phyloP scores from a whole-genome alignment of 2,329 filamentous ascomycete genomes.

The Ilyonectria destructans region DNA sequence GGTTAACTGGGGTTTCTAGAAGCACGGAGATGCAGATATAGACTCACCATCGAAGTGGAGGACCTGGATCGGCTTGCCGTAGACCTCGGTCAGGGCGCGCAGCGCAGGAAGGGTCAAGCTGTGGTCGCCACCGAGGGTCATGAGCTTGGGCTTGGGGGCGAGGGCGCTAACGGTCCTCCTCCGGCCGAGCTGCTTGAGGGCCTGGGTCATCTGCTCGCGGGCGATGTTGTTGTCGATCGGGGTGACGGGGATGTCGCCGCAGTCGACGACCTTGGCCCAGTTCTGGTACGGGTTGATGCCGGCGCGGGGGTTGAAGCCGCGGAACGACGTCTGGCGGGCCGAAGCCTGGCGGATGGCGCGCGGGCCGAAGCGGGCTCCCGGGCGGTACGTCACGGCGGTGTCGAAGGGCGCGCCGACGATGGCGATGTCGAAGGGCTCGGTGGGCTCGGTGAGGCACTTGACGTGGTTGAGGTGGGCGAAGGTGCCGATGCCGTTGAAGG shows the following conservation, averaged over 20 bases:
- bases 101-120: slow-evolving; percentile 80
- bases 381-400: slow-evolving; percentile 79
- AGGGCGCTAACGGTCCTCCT: slow-evolving; percentile 57
- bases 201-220: slow-evolving; percentile 86
- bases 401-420: slow-evolving; percentile 83
- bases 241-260: slow-evolving; percentile 90
- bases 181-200: slow-evolving; percentile 78
- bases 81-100: slow-evolving; percentile 74
- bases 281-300: slow-evolving; percentile 87
- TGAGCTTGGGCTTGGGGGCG: slow-evolving; percentile 67
- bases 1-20: not conserved
- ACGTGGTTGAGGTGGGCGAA: slow-evolving; percentile 81
- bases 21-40: not conserved
- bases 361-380: slow-evolving; percentile 81
- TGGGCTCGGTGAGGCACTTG: slow-evolving; percentile 79
- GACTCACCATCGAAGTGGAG: slow-evolving; percentile 77
- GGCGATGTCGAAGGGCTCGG: slow-evolving; percentile 78
- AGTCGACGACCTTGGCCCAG: slow-evolving; percentile 89
- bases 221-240: slow-evolving; percentile 91
- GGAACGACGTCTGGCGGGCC: slow-evolving; percentile 83
- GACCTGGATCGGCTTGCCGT: slow-evolving; percentile 77
- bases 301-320: slow-evolving; percentile 86
- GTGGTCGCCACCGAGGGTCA: slow-evolving; percentile 83
- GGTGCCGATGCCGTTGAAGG: slow-evolving; percentile 81
- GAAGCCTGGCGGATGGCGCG: slow-evolving; percentile 90